These are phyloP conservation scores for Paraglomus occultum DNA, from an alignment of 192 early-diverging fungal genomes.

Conservation along the genomic window DNA sequence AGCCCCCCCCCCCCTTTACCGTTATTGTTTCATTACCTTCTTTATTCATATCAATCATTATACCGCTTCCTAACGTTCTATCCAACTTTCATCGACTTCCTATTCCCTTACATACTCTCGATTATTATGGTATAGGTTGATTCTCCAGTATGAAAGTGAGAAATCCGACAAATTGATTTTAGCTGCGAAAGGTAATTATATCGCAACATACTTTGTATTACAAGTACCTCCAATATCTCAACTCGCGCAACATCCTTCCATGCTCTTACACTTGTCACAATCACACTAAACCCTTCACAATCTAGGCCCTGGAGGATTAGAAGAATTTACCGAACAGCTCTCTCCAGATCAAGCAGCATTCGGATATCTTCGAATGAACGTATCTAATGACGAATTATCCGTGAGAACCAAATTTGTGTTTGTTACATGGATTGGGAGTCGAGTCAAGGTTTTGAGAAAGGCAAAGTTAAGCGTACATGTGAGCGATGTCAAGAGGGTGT, in stretches of 20 bases:
- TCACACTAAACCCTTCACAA: no score
- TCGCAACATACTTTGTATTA: no score
- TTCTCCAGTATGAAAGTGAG: constrained; percentile 12
- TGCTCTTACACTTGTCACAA: no score
- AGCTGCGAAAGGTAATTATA: constrained; percentile 5
- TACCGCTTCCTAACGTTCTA: no score
- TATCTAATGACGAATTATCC: constrained; percentile 28
- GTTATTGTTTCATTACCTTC: no score
- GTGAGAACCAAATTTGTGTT: constrained; percentile 23
- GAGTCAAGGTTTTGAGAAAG: constrained; percentile 23
- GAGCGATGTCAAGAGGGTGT: constrained; percentile 14
- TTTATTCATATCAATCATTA: no score
- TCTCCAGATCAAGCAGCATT: constrained; percentile 10
- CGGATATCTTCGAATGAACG: constrained; percentile 7
- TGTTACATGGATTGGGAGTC: constrained; percentile 17
- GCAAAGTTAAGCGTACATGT: constrained; percentile 20
- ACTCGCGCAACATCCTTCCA: no score
- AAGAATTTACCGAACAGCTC: constrained; percentile 1
- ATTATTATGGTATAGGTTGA: constrained; percentile 1
- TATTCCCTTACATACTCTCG: background rate
- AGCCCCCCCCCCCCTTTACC: no score
- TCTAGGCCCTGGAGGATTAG: background rate
- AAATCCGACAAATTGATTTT: background rate
- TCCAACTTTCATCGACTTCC: no score
- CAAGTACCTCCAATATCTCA: no score